Conservation (phyloP, 2,329 filamentous ascomycete species). For the Madurella fahalii region DNA sequence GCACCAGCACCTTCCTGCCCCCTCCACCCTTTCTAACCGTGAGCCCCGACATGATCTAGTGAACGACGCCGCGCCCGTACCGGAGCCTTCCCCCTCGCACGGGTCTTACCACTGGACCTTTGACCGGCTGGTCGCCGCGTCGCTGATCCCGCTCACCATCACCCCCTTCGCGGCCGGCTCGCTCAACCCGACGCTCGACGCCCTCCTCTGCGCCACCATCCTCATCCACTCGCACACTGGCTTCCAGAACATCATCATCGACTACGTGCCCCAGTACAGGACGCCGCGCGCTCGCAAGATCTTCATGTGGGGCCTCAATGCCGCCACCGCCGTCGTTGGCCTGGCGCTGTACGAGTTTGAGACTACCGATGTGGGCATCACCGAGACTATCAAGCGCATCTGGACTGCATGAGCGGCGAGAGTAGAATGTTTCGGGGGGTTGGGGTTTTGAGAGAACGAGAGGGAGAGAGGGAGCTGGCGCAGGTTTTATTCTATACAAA, state of each 20-base stretch:
- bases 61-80: constrained; percentile 80
- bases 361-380: constrained; percentile 95
- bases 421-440: background rate
- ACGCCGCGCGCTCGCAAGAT: constrained; percentile 63
- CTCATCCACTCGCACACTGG: constrained; percentile 95
- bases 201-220: constrained; percentile 74
- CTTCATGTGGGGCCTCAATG: constrained; percentile 75
- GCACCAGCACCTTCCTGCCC: no score
- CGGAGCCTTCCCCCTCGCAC: constrained; percentile 68
- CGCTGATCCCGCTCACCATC: constrained; percentile 79
- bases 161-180: constrained; percentile 90
- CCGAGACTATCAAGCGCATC: constrained; percentile 80
- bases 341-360: constrained; percentile 97
- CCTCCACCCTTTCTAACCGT: constrained; percentile 19
- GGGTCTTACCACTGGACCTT: constrained; percentile 99
- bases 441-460: background rate
- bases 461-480: constrained; percentile 1
- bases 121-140: constrained; percentile 77
- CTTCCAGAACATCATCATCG: constrained; percentile 84
- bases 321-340: constrained; percentile 73
- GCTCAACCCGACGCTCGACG: constrained; percentile 84
- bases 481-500: constrained; percentile 11
- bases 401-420: constrained; percentile 67
- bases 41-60: constrained; percentile 45
- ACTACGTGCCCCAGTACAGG: constrained; percentile 77